Percentiles rank a stretch among this genome's conserved stretches.
phyloP scores from a whole-genome alignment of 768 basidiomycete species.

The Boletus tomentosulus region DNA sequence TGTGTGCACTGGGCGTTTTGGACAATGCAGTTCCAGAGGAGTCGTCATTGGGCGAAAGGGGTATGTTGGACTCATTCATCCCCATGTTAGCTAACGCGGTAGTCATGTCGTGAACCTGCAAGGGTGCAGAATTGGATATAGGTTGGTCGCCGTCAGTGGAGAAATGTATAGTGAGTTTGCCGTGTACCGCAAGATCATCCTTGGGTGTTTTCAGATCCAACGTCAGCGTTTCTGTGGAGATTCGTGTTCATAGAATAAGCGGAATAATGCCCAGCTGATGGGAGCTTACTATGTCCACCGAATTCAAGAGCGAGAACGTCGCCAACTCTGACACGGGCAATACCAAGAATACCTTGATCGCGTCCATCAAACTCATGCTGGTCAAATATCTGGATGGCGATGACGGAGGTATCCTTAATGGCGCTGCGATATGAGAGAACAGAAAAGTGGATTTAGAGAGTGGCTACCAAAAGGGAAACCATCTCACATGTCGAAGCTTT shows the following conservation, averaged over 20 bases:
- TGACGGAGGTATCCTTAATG: constrained; percentile 95
- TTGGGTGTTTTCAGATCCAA: constrained; percentile 98
- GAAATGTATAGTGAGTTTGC: constrained; percentile 93
- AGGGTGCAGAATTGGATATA: constrained; percentile 78
- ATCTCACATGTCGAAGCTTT: constrained; percentile 92
- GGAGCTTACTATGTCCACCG: constrained; percentile 84
- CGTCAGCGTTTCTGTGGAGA: constrained; percentile 81
- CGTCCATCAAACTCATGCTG: constrained; percentile 98
- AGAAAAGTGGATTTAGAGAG: constrained; percentile 1
- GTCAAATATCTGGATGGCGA: constrained; percentile 98
- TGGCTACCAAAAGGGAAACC: neutral
- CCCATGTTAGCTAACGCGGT: constrained; percentile 59
- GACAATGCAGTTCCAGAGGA: constrained; percentile 44
- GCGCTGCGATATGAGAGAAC: constrained; percentile 46
- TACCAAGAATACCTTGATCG: constrained; percentile 97
- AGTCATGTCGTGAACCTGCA: constrained; percentile 57
- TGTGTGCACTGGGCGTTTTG: constrained; percentile 52
- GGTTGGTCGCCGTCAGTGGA: constrained; percentile 87
- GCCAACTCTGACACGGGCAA: constrained; percentile 90
- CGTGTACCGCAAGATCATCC: constrained; percentile 95
- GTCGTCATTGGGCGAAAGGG: constrained; percentile 47
- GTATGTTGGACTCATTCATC: constrained; percentile 53
- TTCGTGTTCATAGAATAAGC: neutral
- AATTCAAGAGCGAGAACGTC: constrained; percentile 89
- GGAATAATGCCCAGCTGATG: neutral